phyloP scores from a whole-genome alignment of 495 filamentous ascomycete species.

The Penicillium cinerascens region DNA sequence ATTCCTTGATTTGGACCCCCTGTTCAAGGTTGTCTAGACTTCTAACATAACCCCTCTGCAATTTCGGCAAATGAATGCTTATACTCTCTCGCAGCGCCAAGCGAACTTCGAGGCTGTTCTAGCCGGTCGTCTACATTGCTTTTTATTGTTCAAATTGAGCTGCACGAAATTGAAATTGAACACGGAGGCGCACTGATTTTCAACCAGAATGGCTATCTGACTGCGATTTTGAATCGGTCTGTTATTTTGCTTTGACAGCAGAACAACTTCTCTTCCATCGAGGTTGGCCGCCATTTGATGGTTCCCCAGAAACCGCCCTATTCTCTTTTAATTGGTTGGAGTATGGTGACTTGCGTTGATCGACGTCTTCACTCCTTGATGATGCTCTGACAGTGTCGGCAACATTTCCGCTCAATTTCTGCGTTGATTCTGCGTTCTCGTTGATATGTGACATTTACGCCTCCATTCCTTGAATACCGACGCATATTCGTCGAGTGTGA shows the following conservation, averaged over 20 bases:
- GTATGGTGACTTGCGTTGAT: slow-evolving; percentile 21
- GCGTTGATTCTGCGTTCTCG: slow-evolving; percentile 10
- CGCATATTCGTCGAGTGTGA: slow-evolving; percentile 1
- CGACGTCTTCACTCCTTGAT: slow-evolving; percentile 20
- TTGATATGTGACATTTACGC: slow-evolving; percentile 13
- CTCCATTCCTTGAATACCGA: slow-evolving; percentile 15
- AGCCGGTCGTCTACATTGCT: slow-evolving; percentile 19
- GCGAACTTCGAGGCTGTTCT: slow-evolving; percentile 41
- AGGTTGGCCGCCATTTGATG: slow-evolving; percentile 43
- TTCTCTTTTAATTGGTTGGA: slow-evolving; percentile 28
- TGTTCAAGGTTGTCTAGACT: not conserved
- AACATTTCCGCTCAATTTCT: slow-evolving; percentile 20
- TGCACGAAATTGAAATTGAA: slow-evolving; percentile 25
- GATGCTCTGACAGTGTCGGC: slow-evolving; percentile 3
- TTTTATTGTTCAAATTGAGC: slow-evolving; percentile 24
- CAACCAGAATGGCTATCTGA: slow-evolving; percentile 36
- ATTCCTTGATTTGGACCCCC: not conserved
- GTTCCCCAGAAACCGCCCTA: slow-evolving; percentile 31
- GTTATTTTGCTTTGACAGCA: slow-evolving; percentile 26
- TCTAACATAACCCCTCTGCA: not conserved
- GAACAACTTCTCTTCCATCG: slow-evolving; percentile 35
- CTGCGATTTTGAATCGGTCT: slow-evolving; percentile 16
- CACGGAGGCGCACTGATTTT: slow-evolving; percentile 15
- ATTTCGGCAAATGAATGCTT: slow-evolving; percentile 10
- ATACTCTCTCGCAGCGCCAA: slow-evolving; percentile 29